Evolutionary conservation across 1,139 yeast genomes (phyloP).

Genomic region (Kluyveromyces sp.): DNA sequence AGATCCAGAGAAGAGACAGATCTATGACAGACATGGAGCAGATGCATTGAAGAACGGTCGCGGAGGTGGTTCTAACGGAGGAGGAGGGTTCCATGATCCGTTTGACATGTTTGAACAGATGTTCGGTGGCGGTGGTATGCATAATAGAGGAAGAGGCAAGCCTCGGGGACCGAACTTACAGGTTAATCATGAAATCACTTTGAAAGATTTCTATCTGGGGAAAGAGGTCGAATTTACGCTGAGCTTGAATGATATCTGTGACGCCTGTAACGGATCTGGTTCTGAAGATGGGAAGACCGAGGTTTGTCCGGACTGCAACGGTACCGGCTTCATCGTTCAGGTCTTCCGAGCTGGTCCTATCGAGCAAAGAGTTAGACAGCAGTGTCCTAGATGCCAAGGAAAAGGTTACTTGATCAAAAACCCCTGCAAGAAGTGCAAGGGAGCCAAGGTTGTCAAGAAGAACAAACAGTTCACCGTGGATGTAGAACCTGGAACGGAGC

Average conservation of each 20-base stretch:
- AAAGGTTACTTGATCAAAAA: constrained; percentile 59
- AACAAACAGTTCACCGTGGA: constrained; percentile 53
- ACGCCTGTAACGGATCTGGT: constrained; percentile 75
- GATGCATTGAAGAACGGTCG: constrained; percentile 60
- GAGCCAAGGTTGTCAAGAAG: constrained; percentile 55
- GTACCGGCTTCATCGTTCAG: constrained; percentile 63
- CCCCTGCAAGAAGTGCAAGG: constrained; percentile 64
- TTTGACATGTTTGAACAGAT: constrained; percentile 65
- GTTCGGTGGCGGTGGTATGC: constrained; percentile 53
- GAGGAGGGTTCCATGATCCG: constrained; percentile 45
- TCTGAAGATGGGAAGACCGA: constrained; percentile 68
- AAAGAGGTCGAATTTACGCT: constrained; percentile 53
- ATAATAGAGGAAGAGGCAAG: constrained; percentile 38
- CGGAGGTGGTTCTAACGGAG: constrained; percentile 36
- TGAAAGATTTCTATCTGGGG: constrained; percentile 69
- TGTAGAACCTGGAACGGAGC: constrained; percentile 62
- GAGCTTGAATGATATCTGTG: constrained; percentile 68
- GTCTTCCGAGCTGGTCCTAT: constrained; percentile 80
- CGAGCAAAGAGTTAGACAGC: constrained; percentile 75
- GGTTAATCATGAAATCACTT: constrained; percentile 48
- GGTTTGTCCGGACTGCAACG: constrained; percentile 62
- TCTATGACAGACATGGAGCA: constrained; percentile 77
- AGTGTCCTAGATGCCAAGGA: constrained; percentile 78
- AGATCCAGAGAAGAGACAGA: constrained; percentile 61
- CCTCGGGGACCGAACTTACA: constrained; percentile 63